Evolutionary conservation across 768 basidiomycete genomes (phyloP).

Genomic region (Fomitopsis serialis): DNA sequence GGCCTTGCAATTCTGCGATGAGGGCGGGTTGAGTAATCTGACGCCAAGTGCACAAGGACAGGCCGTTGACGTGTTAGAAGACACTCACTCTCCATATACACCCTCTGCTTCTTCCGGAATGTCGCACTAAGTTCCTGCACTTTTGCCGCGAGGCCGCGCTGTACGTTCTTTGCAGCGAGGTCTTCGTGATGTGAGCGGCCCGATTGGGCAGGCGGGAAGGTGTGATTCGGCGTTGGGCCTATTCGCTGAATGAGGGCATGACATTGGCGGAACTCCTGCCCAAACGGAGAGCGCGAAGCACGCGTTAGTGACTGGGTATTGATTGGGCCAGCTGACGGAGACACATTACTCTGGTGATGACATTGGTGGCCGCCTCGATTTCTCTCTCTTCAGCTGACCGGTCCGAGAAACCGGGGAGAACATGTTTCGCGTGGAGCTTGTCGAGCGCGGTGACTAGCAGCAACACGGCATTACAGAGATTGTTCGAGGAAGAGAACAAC

Average conservation of each 20-base stretch:
- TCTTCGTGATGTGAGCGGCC: slow-evolving; percentile 42
- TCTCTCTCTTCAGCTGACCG: slow-evolving; percentile 90
- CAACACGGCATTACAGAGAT: slow-evolving; percentile 4
- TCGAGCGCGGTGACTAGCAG: slow-evolving; percentile 78
- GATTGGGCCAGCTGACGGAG: background rate
- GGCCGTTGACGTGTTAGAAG: background rate
- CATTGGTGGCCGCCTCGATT: slow-evolving; percentile 79
- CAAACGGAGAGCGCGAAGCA: slow-evolving; percentile 3
- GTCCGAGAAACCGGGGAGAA: slow-evolving; percentile 94
- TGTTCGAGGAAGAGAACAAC: slow-evolving; percentile 5
- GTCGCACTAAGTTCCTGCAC: slow-evolving; percentile 88
- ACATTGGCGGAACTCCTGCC: slow-evolving; percentile 35
- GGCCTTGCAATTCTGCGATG: slow-evolving; percentile 82
- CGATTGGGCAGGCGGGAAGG: slow-evolving; percentile 55
- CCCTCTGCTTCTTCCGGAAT: slow-evolving; percentile 96
- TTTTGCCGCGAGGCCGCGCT: slow-evolving; percentile 92
- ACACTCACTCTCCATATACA: slow-evolving; percentile 94
- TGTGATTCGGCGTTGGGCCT: slow-evolving; percentile 46
- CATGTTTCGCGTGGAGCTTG: slow-evolving; percentile 94
- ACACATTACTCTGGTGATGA: slow-evolving; percentile 74
- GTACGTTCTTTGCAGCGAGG: slow-evolving; percentile 86
- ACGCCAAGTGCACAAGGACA: slow-evolving; percentile 2
- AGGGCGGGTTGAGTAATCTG: slow-evolving; percentile 7
- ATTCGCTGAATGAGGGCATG: slow-evolving; percentile 72
- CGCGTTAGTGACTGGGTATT: background rate